phyloP scores from a whole-genome alignment of 2,329 filamentous ascomycete genomes.

The Emmonsiellopsis sp. region DNA sequence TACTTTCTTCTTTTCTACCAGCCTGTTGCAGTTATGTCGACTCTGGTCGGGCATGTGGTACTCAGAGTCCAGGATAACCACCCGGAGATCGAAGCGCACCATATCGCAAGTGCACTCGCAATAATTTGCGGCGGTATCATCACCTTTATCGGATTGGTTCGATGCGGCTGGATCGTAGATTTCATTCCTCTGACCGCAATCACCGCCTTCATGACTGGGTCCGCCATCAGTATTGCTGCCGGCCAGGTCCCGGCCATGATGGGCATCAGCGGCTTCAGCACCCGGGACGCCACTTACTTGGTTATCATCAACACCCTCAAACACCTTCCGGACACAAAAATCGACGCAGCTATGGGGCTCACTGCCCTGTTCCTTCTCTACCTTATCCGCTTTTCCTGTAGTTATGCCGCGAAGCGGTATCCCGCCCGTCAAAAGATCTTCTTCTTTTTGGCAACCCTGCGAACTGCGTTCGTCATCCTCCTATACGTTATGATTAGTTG shows the following conservation, averaged over 20 bases:
- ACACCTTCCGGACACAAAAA: conserved; percentile 52
- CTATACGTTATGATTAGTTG: conserved; percentile 89
- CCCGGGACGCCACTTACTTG: conserved; percentile 65
- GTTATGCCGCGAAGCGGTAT: conserved; percentile 55
- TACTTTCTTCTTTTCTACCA: conserved; percentile 23
- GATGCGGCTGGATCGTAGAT: conserved; percentile 84
- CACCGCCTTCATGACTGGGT: conserved; percentile 94
- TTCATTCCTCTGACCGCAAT: conserved; percentile 85
- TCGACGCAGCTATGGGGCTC: conserved; percentile 87
- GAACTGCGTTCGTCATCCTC: conserved; percentile 84
- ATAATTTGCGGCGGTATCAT: conserved; percentile 72
- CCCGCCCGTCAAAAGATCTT: conserved; percentile 62
- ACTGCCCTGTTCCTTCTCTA: conserved; percentile 72
- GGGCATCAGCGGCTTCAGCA: conserved; percentile 64
- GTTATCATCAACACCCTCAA: conserved; percentile 79
- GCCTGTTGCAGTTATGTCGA: conserved; percentile 94
- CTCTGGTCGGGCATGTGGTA: conserved; percentile 75
- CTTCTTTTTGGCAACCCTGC: conserved; percentile 86
- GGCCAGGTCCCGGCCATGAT: conserved; percentile 77
- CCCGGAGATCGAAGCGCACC: conserved; percentile 44
- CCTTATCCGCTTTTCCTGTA: conserved; percentile 58
- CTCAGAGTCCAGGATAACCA: conserved; percentile 47
- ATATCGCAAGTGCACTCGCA: conserved; percentile 69
- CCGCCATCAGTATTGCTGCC: conserved; percentile 75
- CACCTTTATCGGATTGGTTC: conserved; percentile 64